Conservation (phyloP, 495 filamentous ascomycete genomes). For the Pseudevernia furfuracea region DNA sequence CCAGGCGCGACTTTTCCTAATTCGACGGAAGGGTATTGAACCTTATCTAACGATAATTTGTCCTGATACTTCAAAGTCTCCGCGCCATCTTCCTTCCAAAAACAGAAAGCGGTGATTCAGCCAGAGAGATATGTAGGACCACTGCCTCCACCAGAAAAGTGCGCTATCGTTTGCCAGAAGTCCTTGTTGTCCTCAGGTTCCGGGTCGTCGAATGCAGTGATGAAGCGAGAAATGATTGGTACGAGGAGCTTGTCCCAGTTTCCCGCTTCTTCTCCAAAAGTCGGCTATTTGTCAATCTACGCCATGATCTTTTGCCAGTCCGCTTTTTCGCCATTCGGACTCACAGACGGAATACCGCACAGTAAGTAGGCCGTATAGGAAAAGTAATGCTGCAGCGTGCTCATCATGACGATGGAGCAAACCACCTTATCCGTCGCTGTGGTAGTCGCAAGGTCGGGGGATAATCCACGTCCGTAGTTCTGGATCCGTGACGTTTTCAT, state of each 20-base stretch:
- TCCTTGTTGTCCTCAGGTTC: constrained; percentile 19
- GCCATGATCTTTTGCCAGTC: constrained; percentile 37
- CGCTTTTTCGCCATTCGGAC: constrained; percentile 35
- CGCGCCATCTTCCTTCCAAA: constrained; percentile 37
- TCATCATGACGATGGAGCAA: too few species aligned
- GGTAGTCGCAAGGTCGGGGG: too few species aligned
- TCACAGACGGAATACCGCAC: constrained; percentile 46
- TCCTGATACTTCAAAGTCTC: constrained; percentile 16
- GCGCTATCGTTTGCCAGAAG: constrained; percentile 39
- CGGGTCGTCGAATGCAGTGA: constrained; percentile 28
- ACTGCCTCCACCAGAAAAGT: constrained; percentile 22
- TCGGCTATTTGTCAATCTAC: constrained; percentile 31
- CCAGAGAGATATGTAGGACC: constrained; percentile 31
- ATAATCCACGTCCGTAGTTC: too few species aligned
- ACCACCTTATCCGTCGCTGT: too few species aligned
- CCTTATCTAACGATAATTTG: constrained; percentile 21
- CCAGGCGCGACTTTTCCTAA: constrained; percentile 26
- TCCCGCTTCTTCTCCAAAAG: constrained; percentile 34
- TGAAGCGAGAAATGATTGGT: constrained; percentile 27
- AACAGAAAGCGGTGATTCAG: constrained; percentile 44
- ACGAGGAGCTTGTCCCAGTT: constrained; percentile 24
- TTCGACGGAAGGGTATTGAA: constrained; percentile 22
- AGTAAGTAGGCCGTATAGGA: constrained; percentile 20
- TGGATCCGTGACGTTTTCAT: too few species aligned
- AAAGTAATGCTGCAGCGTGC: constrained; percentile 38